Conservation (phyloP, 495 filamentous ascomycete genomes). For the Aspergillus homomorphus region DNA sequence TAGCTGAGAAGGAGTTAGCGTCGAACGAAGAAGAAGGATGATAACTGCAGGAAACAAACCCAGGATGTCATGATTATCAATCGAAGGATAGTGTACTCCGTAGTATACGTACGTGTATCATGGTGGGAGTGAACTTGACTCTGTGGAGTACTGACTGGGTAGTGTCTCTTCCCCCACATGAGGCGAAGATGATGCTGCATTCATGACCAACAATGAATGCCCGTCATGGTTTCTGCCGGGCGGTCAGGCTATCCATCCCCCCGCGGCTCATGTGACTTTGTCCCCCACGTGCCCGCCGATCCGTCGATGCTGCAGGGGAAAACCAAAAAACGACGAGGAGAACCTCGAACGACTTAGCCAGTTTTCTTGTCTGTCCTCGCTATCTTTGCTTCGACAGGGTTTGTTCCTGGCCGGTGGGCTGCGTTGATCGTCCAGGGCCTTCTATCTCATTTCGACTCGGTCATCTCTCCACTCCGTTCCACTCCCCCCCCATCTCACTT, state of each 20-base stretch:
- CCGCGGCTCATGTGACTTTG: slow-evolving; percentile 5
- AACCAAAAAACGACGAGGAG: background rate
- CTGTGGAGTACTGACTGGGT: too few relatives aligned
- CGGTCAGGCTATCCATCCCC: slow-evolving; percentile 13
- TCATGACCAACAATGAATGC: background rate
- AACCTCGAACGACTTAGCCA: background rate
- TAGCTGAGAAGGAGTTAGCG: background rate
- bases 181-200: background rate
- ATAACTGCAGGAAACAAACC: background rate
- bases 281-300: slow-evolving; percentile 18
- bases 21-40: background rate
- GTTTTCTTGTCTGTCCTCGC: background rate
- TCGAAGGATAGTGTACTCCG: too few relatives aligned
- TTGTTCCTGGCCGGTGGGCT: slow-evolving; percentile 13
- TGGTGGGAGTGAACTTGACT: too few relatives aligned
- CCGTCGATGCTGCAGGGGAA: slow-evolving; percentile 10
- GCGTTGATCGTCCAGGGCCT: slow-evolving; percentile 11
- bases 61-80: background rate
- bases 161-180: background rate
- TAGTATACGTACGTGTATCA: too few relatives aligned
- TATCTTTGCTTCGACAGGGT: slow-evolving; percentile 9
- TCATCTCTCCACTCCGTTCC: slow-evolving; percentile 4
- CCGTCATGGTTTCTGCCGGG: slow-evolving; percentile 12
- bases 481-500: slow-evolving; percentile 1
- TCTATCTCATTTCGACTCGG: background rate